A percentile compares a stretch with the other conserved stretches of the same genome.
phyloP scores from a whole-genome alignment of 106 monocot genomes.

The Chionographis japonica region DNA sequence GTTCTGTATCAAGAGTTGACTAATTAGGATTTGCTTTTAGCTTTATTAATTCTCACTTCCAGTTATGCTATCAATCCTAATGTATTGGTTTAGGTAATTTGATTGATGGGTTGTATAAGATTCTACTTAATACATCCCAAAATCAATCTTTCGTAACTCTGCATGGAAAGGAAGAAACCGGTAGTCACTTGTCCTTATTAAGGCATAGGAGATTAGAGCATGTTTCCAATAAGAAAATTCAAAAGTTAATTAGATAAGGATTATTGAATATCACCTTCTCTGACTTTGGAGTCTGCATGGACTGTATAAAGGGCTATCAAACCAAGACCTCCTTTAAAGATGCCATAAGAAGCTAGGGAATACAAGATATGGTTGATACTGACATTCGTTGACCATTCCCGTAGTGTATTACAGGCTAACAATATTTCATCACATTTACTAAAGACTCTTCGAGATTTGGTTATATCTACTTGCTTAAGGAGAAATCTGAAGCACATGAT shows the following conservation, averaged over 20 bases:
- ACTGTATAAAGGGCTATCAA: neutral
- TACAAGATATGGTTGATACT: neutral
- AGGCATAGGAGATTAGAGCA: neutral
- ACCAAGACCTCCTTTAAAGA: neutral
- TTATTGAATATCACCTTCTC: neutral
- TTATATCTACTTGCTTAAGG: neutral
- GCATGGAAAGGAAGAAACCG: no score
- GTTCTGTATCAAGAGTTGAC: no score
- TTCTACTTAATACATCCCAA: no score
- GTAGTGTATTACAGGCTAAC: neutral
- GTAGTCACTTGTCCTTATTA: no score
- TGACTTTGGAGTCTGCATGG: neutral
- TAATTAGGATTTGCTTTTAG: no score
- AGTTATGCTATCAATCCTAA: neutral
- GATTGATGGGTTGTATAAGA: neutral
- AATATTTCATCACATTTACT: neutral
- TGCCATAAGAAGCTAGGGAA: no score
- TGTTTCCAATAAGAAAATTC: neutral
- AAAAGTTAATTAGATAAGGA: neutral
- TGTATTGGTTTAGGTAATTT: neutral
- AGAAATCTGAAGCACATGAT: neutral
- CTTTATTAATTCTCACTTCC: neutral
- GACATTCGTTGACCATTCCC: neutral
- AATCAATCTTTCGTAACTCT: no score
- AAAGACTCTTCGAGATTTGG: neutral